phyloP scores from a whole-genome alignment of 108 stramenopile species.

The Licmophora abbreviata region DNA sequence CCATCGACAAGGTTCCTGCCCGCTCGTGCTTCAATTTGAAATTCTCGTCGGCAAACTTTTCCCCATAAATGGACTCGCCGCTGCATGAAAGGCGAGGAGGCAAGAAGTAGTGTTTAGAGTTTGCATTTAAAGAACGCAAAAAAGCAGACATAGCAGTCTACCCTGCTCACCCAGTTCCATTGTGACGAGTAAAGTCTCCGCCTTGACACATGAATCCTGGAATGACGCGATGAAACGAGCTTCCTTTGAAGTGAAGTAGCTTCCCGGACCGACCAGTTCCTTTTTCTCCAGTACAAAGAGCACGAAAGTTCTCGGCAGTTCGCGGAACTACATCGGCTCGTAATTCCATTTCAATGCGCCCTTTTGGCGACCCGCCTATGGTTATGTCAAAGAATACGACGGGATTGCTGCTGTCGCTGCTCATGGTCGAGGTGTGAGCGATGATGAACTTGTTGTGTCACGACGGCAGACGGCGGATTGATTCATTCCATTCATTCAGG shows the following conservation, averaged over 20 bases:
- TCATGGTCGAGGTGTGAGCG: too few species aligned
- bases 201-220: slow-evolving; percentile 65
- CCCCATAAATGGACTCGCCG: slow-evolving; percentile 89
- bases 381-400: slow-evolving; percentile 96
- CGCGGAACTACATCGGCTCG: slow-evolving; percentile 80
- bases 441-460: too few species aligned
- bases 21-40: slow-evolving; percentile 81
- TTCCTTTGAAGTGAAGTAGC: slow-evolving; percentile 84
- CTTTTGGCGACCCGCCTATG: slow-evolving; percentile 70
- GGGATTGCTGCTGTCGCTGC: too few species aligned
- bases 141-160: slow-evolving; percentile 7
- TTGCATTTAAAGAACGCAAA: background rate
- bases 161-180: slow-evolving; percentile 83
- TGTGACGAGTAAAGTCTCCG: slow-evolving; percentile 84
- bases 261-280: slow-evolving; percentile 58
- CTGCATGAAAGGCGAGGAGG: too few species aligned
- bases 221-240: slow-evolving; percentile 90
- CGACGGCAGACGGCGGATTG: too few species aligned
- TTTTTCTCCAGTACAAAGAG: slow-evolving; percentile 75
- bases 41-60: slow-evolving; percentile 93
- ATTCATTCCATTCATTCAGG: too few species aligned
- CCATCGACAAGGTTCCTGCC: slow-evolving; percentile 83
- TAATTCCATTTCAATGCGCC: slow-evolving; percentile 81
- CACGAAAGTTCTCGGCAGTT: slow-evolving; percentile 86
- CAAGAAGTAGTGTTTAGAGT: background rate